Conservation (phyloP, 2,329 filamentous ascomycete species). For the Paraphaeosphaeria minitans region DNA sequence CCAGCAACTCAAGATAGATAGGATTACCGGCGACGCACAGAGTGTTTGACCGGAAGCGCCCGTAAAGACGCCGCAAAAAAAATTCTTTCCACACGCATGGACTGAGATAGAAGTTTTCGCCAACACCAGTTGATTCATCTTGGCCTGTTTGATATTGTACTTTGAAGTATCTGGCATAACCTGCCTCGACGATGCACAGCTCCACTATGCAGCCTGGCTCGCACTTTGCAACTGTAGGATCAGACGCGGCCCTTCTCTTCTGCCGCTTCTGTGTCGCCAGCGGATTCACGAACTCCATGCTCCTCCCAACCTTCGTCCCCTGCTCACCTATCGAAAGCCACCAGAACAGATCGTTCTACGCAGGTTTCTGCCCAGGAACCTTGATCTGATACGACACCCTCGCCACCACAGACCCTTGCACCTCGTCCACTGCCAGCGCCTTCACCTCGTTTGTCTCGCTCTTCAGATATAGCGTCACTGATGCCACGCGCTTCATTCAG, state of each 20-base stretch:
- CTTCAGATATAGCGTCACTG: slow-evolving; percentile 27
- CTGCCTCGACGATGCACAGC: neutral
- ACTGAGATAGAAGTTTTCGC: too few relatives aligned
- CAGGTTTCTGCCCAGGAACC: slow-evolving; percentile 20
- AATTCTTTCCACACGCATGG: too few relatives aligned
- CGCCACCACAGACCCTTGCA: slow-evolving; percentile 24
- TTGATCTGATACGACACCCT: slow-evolving; percentile 33
- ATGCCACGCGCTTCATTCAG: slow-evolving; percentile 27
- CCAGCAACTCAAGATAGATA: too few relatives aligned
- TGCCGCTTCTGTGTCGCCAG: slow-evolving; percentile 18
- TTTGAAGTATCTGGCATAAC: too few relatives aligned
- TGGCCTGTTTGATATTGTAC: too few relatives aligned
- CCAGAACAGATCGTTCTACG: slow-evolving; percentile 43
- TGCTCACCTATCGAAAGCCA: slow-evolving; percentile 30
- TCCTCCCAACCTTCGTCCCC: slow-evolving; percentile 26
- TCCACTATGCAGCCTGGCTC: neutral
- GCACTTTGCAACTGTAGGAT: neutral
- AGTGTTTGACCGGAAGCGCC: too few relatives aligned
- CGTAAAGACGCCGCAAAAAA: too few relatives aligned
- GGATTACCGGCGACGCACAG: too few relatives aligned
- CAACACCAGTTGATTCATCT: too few relatives aligned
- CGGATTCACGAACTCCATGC: slow-evolving; percentile 41
- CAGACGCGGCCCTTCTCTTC: neutral
- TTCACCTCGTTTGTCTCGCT: slow-evolving; percentile 26
- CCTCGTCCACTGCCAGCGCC: slow-evolving; percentile 33